Percentiles rank a stretch among this genome's conserved stretches.
Conservation (phyloP, 352 stramenopile genomes). For the Pelagophyceae sp. region DNA sequence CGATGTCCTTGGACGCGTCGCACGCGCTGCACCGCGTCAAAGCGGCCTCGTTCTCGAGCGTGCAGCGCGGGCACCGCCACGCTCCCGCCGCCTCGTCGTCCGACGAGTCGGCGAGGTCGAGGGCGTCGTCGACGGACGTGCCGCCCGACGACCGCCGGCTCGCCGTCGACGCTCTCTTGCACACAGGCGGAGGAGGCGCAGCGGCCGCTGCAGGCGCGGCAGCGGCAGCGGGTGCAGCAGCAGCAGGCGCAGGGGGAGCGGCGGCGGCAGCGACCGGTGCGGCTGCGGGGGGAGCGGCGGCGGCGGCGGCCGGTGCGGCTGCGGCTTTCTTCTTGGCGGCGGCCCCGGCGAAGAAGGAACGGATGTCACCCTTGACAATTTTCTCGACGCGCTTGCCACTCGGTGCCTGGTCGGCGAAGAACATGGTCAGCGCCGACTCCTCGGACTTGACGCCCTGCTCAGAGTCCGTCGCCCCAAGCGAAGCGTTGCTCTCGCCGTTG, state of each 20-base stretch:
- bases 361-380: slow-evolving; percentile 25
- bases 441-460: background rate
- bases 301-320: no score
- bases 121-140: slow-evolving; percentile 5
- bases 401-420: background rate
- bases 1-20: background rate
- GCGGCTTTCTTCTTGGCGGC: background rate
- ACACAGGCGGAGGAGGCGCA: background rate
- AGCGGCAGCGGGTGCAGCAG: background rate
- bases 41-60: background rate
- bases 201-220: background rate
- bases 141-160: background rate
- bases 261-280: no score
- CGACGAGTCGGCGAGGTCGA: slow-evolving; percentile 4
- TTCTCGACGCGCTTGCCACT: no score
- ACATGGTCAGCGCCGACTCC: background rate
- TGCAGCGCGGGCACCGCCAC: background rate
- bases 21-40: background rate
- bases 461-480: background rate
- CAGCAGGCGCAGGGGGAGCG: background rate
- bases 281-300: no score
- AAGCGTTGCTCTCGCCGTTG: slow-evolving; percentile 34
- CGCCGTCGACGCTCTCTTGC: no score
- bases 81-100: background rate
- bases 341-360: slow-evolving; percentile 18